These are phyloP conservation scores for Lentinula boryana DNA, from an alignment of 768 basidiomycete species.

Conservation along the genomic window DNA sequence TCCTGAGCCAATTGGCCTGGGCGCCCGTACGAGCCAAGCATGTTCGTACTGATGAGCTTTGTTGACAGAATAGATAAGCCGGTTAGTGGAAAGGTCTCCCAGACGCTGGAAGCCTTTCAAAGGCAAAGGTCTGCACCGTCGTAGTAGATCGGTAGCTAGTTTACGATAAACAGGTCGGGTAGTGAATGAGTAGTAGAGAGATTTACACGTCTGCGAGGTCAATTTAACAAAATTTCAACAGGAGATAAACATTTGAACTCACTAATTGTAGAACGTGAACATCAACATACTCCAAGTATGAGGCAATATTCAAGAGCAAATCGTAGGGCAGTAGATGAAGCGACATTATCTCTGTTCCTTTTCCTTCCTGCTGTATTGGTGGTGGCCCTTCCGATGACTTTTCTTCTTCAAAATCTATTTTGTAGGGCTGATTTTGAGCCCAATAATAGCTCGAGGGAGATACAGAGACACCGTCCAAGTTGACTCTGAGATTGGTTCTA, in stretches of 20 bases:
- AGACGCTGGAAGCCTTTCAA: slow-evolving; percentile 66
- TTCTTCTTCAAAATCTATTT: neutral
- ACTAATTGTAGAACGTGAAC: slow-evolving; percentile 58
- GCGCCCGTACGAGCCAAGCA: slow-evolving; percentile 57
- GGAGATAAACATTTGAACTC: slow-evolving; percentile 22
- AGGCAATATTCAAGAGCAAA: slow-evolving; percentile 61
- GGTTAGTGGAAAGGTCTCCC: slow-evolving; percentile 55
- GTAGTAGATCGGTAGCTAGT: slow-evolving; percentile 55
- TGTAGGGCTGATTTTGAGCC: neutral
- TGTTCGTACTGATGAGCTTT: slow-evolving; percentile 56
- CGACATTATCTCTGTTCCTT: slow-evolving; percentile 6
- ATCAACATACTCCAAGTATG: slow-evolving; percentile 54
- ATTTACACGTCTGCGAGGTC: slow-evolving; percentile 50
- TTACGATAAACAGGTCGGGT: slow-evolving; percentile 66
- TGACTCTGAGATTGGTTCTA: slow-evolving; percentile 2
- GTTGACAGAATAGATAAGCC: slow-evolving; percentile 58
- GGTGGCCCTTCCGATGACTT: neutral
- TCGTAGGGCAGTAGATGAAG: slow-evolving; percentile 58
- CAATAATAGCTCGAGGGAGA: neutral
- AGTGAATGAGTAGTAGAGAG: slow-evolving; percentile 52
- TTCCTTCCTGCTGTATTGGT: neutral
- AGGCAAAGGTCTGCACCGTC: slow-evolving; percentile 62
- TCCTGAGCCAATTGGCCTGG: slow-evolving; percentile 35
- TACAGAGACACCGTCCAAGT: slow-evolving; percentile 1
- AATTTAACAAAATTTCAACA: slow-evolving; percentile 7